Percentiles rank a stretch among this genome's conserved stretches.
These are phyloP conservation scores for Blastosporella zonata DNA, from an alignment of 1,284 basidiomycete species.

Conservation along the genomic window DNA sequence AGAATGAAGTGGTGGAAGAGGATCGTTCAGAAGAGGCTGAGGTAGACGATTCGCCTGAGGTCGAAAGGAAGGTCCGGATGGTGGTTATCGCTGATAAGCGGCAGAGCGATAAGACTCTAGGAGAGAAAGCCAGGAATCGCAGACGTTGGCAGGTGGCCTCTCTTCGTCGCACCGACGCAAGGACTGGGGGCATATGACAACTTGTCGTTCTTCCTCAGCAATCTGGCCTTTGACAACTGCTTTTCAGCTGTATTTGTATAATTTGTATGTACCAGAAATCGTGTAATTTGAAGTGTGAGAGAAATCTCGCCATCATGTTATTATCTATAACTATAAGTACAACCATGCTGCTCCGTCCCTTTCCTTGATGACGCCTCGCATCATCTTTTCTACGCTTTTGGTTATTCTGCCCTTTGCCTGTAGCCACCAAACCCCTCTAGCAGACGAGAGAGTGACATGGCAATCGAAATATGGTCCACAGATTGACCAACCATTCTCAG, in stretches of 20 bases:
- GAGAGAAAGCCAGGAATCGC: conserved; percentile 34
- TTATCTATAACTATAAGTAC: too few relatives aligned
- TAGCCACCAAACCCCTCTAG: conserved; percentile 15
- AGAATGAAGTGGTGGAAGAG: conserved; percentile 73
- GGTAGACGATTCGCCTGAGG: conserved; percentile 66
- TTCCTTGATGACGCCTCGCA: not conserved
- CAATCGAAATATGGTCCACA: conserved; percentile 69
- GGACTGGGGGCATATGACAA: conserved; percentile 26
- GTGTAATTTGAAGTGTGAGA: too few relatives aligned
- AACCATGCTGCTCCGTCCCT: too few relatives aligned
- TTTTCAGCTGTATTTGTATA: too few relatives aligned
- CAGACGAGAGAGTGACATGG: conserved; percentile 39
- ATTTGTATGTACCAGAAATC: too few relatives aligned
- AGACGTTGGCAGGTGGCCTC: conserved; percentile 37
- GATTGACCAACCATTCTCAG: conserved; percentile 66
- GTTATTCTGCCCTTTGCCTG: conserved; percentile 1
- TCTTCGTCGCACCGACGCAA: conserved; percentile 36
- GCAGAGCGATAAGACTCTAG: conserved; percentile 28
- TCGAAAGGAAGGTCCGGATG: conserved; percentile 36
- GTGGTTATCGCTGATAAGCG: conserved; percentile 27
- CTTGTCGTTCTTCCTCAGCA: not conserved
- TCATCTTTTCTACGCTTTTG: conserved; percentile 1
- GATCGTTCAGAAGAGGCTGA: conserved; percentile 74
- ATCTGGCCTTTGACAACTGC: too few relatives aligned
- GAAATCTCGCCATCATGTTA: too few relatives aligned